phyloP scores from a whole-genome alignment of 139 green algal genomes.

The Asterochloris sp. region DNA sequence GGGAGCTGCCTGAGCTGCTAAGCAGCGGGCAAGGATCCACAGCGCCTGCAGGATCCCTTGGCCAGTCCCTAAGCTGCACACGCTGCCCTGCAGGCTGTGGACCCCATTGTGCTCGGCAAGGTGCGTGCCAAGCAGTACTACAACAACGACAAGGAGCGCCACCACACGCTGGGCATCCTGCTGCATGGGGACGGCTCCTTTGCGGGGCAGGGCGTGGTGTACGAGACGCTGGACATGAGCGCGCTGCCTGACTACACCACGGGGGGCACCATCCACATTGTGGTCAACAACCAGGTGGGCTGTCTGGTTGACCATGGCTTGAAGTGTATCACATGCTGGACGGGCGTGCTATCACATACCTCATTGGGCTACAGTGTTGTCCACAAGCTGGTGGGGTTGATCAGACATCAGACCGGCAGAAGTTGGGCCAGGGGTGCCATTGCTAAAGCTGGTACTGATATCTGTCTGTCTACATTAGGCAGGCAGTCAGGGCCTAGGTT shows the following conservation, averaged over 20 bases:
- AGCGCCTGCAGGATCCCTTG: neutral
- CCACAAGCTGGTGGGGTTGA: too few relatives aligned
- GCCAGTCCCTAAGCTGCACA: neutral
- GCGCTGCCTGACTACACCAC: slow-evolving; percentile 92
- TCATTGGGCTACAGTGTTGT: too few relatives aligned
- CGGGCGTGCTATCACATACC: too few relatives aligned
- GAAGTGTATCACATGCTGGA: too few relatives aligned
- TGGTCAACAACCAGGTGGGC: slow-evolving; percentile 96
- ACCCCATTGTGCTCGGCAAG: slow-evolving; percentile 93
- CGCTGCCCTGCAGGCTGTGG: slow-evolving; percentile 73
- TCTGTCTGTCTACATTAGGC: too few relatives aligned
- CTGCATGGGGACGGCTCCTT: slow-evolving; percentile 97
- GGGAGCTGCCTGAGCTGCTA: slow-evolving; percentile 63
- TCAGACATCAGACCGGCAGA: too few relatives aligned
- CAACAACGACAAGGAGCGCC: slow-evolving; percentile 49
- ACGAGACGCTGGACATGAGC: slow-evolving; percentile 95
- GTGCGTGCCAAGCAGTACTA: slow-evolving; percentile 96
- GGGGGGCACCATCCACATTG: slow-evolving; percentile 92
- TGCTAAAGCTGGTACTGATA: too few relatives aligned
- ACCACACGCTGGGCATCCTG: slow-evolving; percentile 78
- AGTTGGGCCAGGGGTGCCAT: too few relatives aligned
- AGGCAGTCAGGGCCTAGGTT: too few relatives aligned
- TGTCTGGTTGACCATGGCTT: too few relatives aligned
- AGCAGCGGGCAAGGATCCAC: slow-evolving; percentile 55
- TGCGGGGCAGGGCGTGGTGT: slow-evolving; percentile 95